Conservation (phyloP, 495 filamentous ascomycete species). For the Podospora pseudopauciseta region DNA sequence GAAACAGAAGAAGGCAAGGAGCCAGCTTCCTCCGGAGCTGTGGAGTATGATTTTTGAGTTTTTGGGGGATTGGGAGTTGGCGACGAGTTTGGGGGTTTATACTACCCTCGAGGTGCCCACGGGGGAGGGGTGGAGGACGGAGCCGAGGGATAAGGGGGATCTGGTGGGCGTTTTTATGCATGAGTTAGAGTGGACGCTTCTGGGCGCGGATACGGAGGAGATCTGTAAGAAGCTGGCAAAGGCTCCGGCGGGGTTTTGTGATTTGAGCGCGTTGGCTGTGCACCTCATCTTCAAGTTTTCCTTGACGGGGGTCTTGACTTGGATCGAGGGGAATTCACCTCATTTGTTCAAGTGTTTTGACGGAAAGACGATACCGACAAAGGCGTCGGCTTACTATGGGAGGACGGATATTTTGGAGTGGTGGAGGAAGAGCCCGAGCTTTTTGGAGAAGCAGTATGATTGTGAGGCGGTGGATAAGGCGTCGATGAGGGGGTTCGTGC, state of each 20-base stretch:
- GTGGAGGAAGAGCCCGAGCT: conserved; percentile 68
- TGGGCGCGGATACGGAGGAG: conserved; percentile 63
- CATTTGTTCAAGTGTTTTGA: conserved; percentile 81
- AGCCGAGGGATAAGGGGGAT: conserved; percentile 39
- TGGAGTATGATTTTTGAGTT: conserved; percentile 86
- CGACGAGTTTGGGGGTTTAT: conserved; percentile 72
- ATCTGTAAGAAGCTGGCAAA: conserved; percentile 64
- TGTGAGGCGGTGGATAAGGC: conserved; percentile 83
- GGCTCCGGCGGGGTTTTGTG: conserved; percentile 62
- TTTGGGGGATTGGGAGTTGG: conserved; percentile 84
- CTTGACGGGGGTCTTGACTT: conserved; percentile 70
- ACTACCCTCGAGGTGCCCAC: conserved; percentile 67
- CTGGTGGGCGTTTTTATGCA: conserved; percentile 52
- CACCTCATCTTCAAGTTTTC: conserved; percentile 90
- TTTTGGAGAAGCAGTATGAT: conserved; percentile 69
- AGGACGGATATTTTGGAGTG: conserved; percentile 79
- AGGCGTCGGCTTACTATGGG: conserved; percentile 82
- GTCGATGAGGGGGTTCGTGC: conserved; percentile 73
- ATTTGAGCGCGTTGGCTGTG: conserved; percentile 73
- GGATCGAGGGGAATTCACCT: conserved; percentile 72
- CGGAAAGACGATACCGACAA: conserved; percentile 76
- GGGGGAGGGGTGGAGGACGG: conserved; percentile 57
- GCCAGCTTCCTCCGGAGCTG: conserved; percentile 69
- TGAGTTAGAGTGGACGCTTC: conserved; percentile 74
- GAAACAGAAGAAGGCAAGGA: conserved; percentile 33